Percentiles rank a stretch among this genome's conserved stretches.
These are phyloP conservation scores for Syncephalastrum contaminatum DNA, from an alignment of 371 early-diverging fungal species.

Conservation along the genomic window DNA sequence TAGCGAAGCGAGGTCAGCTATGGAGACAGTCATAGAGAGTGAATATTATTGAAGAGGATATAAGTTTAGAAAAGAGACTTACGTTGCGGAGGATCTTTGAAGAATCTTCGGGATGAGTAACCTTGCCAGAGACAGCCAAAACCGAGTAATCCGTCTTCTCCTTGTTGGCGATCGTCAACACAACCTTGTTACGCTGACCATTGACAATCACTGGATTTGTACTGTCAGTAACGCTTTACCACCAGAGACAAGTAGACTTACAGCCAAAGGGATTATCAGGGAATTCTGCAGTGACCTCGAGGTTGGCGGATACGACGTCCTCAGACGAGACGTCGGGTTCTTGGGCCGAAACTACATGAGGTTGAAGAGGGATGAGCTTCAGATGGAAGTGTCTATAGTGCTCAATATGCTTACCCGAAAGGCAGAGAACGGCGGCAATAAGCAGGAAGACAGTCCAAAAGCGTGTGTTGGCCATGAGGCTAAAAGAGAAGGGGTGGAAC, in stretches of 20 bases:
- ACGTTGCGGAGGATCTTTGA: conserved; percentile 42
- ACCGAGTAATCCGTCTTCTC: conserved; percentile 36
- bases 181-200: conserved; percentile 48
- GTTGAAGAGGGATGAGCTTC: no score
- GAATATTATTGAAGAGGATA: neutral
- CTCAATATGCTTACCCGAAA: no score
- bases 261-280: conserved; percentile 49
- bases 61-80: conserved; percentile 13
- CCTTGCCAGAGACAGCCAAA: conserved; percentile 40
- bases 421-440: no score
- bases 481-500: no score
- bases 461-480: no score
- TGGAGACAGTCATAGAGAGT: neutral
- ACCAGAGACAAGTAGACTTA: conserved; percentile 19
- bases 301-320: conserved; percentile 16
- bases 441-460: no score
- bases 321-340: conserved; percentile 10
- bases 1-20: conserved; percentile 46
- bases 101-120: conserved; percentile 30
- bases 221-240: neutral
- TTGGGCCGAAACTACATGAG: conserved; percentile 26
- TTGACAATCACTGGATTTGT: conserved; percentile 38
- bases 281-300: conserved; percentile 45
- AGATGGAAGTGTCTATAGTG: no score
- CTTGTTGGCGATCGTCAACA: conserved; percentile 41